phyloP scores from a whole-genome alignment of 441 rosid species.

The Croton laevigatus region DNA sequence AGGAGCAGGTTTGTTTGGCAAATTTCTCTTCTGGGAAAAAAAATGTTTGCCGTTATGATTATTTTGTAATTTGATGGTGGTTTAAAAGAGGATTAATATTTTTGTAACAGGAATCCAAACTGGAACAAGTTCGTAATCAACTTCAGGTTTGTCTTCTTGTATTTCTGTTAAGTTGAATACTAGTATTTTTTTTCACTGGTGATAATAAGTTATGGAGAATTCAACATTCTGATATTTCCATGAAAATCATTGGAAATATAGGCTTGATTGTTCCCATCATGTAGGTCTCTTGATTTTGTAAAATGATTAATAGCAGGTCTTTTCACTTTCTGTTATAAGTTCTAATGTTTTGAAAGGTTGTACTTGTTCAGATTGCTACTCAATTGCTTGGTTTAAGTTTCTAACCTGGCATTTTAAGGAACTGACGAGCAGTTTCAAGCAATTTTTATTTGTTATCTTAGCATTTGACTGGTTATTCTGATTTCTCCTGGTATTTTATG shows the following conservation, averaged over 20 bases:
- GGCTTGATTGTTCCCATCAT: neutral
- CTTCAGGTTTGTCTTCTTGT: conserved; percentile 59
- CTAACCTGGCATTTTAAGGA: neutral
- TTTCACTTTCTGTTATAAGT: neutral
- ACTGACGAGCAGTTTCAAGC: neutral
- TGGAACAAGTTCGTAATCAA: conserved; percentile 65
- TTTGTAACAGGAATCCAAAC: conserved; percentile 68
- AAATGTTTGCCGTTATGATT: conserved; percentile 8
- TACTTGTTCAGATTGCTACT: neutral
- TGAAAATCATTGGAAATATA: neutral
- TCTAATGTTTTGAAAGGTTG: neutral
- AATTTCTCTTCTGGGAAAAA: conserved; percentile 10
- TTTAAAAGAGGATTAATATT: conserved; percentile 7
- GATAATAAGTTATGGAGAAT: neutral
- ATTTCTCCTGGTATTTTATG: neutral
- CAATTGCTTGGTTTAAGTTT: neutral
- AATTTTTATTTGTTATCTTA: neutral
- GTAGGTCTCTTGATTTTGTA: neutral
- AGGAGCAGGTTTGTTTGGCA: conserved; percentile 66
- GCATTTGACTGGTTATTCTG: neutral
- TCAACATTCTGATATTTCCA: neutral
- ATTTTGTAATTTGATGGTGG: no score
- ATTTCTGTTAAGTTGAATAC: neutral
- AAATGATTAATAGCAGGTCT: neutral
- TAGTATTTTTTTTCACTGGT: neutral